These are phyloP conservation scores for Massarina eburnea DNA, from an alignment of 2,329 filamentous ascomycete species.

Conservation along the genomic window DNA sequence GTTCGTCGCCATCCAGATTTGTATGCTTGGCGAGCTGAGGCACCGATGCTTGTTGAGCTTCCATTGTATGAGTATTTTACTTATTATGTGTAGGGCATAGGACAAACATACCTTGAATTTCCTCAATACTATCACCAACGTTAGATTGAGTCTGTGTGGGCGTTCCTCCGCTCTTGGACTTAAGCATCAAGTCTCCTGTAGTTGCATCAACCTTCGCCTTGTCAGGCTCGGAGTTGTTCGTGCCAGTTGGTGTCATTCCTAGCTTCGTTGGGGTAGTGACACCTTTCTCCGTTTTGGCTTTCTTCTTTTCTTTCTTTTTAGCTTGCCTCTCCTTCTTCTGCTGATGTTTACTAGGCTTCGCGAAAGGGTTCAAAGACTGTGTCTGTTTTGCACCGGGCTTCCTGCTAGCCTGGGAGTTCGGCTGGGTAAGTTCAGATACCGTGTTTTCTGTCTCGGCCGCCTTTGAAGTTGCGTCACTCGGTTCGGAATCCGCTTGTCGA, in stretches of 20 bases:
- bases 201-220: background rate
- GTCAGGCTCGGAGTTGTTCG: background rate
- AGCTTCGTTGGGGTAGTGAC: conserved; percentile 4
- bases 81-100: conserved; percentile 6
- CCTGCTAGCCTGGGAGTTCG: conserved; percentile 10
- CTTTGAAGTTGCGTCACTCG: background rate
- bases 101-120: conserved; percentile 8
- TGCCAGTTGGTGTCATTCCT: background rate
- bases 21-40: background rate
- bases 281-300: conserved; percentile 12
- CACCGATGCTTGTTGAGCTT: conserved; percentile 5
- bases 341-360: conserved; percentile 28
- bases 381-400: conserved; percentile 29
- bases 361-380: conserved; percentile 33
- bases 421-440: background rate
- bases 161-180: background rate
- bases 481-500: background rate
- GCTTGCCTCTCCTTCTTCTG: conserved; percentile 36
- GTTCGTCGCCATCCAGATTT: background rate
- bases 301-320: conserved; percentile 41
- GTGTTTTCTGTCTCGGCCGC: background rate
- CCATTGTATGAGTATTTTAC: conserved; percentile 18
- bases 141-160: background rate
- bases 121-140: conserved; percentile 10
- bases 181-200: conserved; percentile 3